Conservation (phyloP, 768 basidiomycete species). For the Phaeolepiota aurea region DNA sequence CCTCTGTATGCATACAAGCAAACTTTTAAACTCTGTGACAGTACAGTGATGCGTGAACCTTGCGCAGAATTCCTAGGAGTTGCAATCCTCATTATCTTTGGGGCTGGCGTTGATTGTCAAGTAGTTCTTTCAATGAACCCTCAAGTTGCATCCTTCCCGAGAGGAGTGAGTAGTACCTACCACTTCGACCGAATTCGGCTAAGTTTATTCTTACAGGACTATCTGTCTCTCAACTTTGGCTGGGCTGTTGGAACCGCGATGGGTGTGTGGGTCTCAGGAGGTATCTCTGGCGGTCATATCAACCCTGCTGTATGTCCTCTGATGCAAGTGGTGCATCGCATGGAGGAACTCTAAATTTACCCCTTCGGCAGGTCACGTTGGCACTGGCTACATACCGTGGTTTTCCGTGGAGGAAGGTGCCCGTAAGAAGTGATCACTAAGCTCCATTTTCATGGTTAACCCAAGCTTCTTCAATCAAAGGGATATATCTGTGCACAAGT, state of each 20-base stretch:
- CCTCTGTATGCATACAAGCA: neutral
- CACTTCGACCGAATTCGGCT: neutral
- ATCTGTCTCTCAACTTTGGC: conserved; percentile 40
- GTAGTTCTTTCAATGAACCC: conserved; percentile 38
- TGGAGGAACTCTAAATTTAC: neutral
- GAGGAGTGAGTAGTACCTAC: conserved; percentile 39
- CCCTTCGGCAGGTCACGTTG: conserved; percentile 48
- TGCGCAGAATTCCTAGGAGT: conserved; percentile 58
- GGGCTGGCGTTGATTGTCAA: conserved; percentile 51
- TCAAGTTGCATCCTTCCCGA: conserved; percentile 34
- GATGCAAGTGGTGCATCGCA: neutral
- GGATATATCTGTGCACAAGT: conserved; percentile 54
- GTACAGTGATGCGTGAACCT: conserved; percentile 44
- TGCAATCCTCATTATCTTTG: conserved; percentile 51
- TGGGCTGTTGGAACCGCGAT: conserved; percentile 56
- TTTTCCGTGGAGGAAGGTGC: conserved; percentile 80
- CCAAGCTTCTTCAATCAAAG: conserved; percentile 5
- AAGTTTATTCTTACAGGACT: conserved; percentile 23
- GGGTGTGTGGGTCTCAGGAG: conserved; percentile 60
- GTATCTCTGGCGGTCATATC: conserved; percentile 69
- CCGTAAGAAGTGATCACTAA: conserved; percentile 20
- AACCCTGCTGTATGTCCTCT: conserved; percentile 51
- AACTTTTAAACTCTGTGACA: neutral
- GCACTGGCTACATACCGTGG: conserved; percentile 58
- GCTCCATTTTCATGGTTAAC: neutral